A percentile compares a stretch with the other conserved stretches of the same genome.
Evolutionary conservation across 148 eudicot genomes (phyloP).

Genomic region (Spergularia bocconei): DNA sequence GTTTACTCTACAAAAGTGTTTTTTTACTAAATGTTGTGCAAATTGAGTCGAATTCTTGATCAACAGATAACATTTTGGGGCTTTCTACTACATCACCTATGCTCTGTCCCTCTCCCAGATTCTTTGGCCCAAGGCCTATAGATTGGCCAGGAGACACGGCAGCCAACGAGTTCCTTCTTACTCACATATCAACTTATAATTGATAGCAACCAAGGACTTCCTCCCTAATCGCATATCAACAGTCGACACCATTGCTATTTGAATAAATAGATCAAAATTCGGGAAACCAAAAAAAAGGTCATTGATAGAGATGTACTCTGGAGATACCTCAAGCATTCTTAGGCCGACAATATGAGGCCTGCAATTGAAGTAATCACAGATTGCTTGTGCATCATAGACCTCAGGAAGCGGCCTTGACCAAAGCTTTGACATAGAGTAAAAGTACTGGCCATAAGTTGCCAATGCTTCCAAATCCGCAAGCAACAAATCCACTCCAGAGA

Average conservation of each 20-base stretch:
- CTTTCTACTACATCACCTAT: too few species aligned
- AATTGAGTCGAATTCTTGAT: too few species aligned
- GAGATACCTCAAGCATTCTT: constrained; percentile 80
- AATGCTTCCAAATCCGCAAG: constrained; percentile 80
- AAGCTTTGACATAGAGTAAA: constrained; percentile 57
- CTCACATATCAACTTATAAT: too few species aligned
- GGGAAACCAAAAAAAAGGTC: neutral
- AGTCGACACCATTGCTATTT: neutral
- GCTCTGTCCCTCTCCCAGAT: too few species aligned
- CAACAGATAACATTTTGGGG: too few species aligned
- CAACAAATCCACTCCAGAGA: constrained; percentile 74
- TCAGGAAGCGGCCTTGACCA: constrained; percentile 96
- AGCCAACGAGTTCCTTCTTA: too few species aligned
- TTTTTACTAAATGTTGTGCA: too few species aligned
- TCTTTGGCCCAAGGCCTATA: too few species aligned
- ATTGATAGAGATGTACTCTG: neutral
- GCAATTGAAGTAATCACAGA: constrained; percentile 66
- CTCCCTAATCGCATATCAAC: too few species aligned
- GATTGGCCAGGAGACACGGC: too few species aligned
- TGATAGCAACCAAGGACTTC: neutral
- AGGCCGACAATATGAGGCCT: constrained; percentile 89
- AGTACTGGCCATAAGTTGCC: constrained; percentile 59
- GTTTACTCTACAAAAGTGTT: too few species aligned
- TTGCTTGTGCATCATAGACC: constrained; percentile 63
- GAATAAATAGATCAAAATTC: neutral